A percentile compares a stretch with the other conserved stretches of the same genome.
Conservation (phyloP, 768 basidiomycete species). For the Russula brevipes region DNA sequence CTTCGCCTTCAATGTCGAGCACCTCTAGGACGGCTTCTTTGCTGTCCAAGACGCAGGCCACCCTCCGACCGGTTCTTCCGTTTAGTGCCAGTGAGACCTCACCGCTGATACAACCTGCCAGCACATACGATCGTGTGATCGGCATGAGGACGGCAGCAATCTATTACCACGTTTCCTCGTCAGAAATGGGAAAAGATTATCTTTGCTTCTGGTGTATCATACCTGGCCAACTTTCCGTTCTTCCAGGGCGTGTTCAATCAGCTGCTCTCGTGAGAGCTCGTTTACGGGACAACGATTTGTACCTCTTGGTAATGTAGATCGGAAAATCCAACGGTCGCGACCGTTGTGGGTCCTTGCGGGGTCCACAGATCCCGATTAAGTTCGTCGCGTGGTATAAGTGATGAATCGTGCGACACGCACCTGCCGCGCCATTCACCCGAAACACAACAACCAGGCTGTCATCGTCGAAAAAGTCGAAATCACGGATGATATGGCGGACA, state of each 20-base stretch:
- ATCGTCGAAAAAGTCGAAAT: conserved; percentile 77
- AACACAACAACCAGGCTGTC: conserved; percentile 61
- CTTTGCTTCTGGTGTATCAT: conserved; percentile 34
- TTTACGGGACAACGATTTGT: conserved; percentile 48
- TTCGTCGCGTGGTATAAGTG: conserved; percentile 22
- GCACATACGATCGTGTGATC: conserved; percentile 53
- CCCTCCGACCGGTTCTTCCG: conserved; percentile 65
- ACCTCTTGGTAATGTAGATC: conserved; percentile 56
- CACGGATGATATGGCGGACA: conserved; percentile 50
- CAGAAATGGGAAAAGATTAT: conserved; percentile 13
- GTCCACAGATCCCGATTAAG: conserved; percentile 14
- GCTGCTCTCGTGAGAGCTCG: conserved; percentile 53
- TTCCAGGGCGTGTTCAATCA: conserved; percentile 54
- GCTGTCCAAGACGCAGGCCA: conserved; percentile 68
- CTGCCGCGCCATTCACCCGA: conserved; percentile 42
- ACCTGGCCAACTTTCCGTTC: conserved; percentile 62
- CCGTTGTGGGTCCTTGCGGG: conserved; percentile 48
- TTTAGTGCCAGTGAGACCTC: conserved; percentile 63
- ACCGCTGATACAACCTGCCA: conserved; percentile 49
- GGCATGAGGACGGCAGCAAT: conserved; percentile 43
- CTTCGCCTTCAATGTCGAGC: conserved; percentile 63
- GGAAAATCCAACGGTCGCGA: conserved; percentile 60
- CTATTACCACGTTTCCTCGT: conserved; percentile 35
- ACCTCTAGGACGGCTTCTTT: conserved; percentile 62
- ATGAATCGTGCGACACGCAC: conserved; percentile 39